Base-by-base conservation (phyloP, 2,329 filamentous ascomycete genomes). In the Paraphaeosphaeria sporulosa region DNA sequence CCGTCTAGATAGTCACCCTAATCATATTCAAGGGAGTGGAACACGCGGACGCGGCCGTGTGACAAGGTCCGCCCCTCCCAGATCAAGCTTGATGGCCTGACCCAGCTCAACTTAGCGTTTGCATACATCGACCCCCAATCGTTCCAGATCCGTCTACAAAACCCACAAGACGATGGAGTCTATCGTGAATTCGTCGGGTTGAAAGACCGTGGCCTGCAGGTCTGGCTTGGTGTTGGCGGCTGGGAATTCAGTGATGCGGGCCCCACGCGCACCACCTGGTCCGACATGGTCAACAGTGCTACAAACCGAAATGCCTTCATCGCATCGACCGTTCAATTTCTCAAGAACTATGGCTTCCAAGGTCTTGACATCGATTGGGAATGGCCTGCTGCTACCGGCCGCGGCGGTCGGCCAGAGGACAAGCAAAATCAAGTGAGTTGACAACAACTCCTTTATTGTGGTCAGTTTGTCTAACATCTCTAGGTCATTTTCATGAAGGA, bases 361-460 rank as follows among this genome's bases (percentile, higher is more conserved):
- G 59, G 55, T 13, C 67, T 81, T 1, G 80, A 83, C 52, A 56
- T 83, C 19, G 79, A 83, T 62, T 83, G 80, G 81, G 78, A 78
- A 0, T 61, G 69, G 2, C 67, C 69, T 4, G 67, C 54, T 3
- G 60, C 67, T 3, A 36, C 59, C 15, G 78, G 80, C 30, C 72
- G 80, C 4, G 67, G 68, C 7, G 82, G 83, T 1, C 62, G 57
- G 0, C 34, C 68, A 0, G 72, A 69, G 1, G 82, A 84, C 44
- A 67, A 52, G 19, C 59, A 62, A 19, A 72, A 72, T 25, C 62
- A 67, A 10, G 57, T 68, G 47, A 32, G 30, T n/a, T 17, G 13
- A 19, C 15, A 23, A 27, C n/a, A 25, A 17, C 2, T 30, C 15
- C 25, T 3, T 50, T 12, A 3, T 17, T 27, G 17, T 19, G 23